Conservation (phyloP, 208 protist species). For the Acanthamoeba rhysodes region DNA sequence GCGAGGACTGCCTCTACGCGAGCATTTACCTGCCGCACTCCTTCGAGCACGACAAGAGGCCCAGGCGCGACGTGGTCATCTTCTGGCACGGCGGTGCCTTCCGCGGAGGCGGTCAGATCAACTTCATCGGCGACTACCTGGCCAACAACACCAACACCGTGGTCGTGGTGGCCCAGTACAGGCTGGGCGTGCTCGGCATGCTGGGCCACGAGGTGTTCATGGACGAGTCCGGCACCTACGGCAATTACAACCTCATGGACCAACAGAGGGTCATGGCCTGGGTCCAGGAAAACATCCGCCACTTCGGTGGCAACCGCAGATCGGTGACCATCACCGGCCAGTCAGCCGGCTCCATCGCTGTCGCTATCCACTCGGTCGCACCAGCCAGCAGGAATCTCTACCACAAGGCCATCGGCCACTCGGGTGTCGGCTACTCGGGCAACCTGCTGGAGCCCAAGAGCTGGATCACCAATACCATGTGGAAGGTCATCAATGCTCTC, state of each 20-base stretch:
- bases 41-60: too few relatives aligned
- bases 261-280: conserved; percentile 18
- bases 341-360: neutral
- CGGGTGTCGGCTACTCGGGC: conserved; percentile 20
- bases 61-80: too few relatives aligned
- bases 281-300: conserved; percentile 49
- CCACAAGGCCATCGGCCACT: neutral
- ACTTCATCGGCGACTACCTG: conserved; percentile 5
- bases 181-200: conserved; percentile 76
- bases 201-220: neutral
- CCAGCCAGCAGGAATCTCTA: neutral
- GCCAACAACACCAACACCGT: neutral
- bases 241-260: conserved; percentile 36
- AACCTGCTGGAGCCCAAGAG: neutral
- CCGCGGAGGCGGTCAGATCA: neutral
- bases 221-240: neutral
- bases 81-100: conserved; percentile 20
- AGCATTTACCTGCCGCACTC: too few relatives aligned
- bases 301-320: conserved; percentile 40
- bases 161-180: conserved; percentile 56
- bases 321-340: conserved; percentile 44
- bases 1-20: too few relatives aligned
- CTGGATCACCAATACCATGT: conserved; percentile 33
- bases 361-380: neutral
- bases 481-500: neutral